These are phyloP conservation scores for Carex myosuroides DNA, from an alignment of 176 grass and related monocot species.

Conservation along the genomic window DNA sequence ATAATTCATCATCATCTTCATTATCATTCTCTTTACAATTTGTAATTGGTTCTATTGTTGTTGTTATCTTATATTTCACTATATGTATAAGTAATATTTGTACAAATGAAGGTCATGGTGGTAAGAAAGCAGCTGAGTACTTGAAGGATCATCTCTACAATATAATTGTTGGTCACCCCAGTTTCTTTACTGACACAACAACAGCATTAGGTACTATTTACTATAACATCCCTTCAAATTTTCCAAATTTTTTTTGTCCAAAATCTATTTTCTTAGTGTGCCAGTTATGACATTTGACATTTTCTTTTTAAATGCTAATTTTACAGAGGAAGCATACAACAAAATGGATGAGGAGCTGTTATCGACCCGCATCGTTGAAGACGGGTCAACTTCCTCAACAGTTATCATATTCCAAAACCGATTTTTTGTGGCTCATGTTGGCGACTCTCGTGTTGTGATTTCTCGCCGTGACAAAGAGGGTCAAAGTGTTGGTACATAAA, in stretches of 20 bases:
- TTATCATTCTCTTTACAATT: neutral
- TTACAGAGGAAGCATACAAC: slow-evolving; percentile 3
- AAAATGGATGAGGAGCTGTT: slow-evolving; percentile 16
- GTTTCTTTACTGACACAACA: slow-evolving; percentile 5
- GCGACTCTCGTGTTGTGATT: slow-evolving; percentile 14
- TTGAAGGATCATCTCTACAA: slow-evolving; percentile 13
- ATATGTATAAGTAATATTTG: too few species aligned
- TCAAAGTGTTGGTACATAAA: neutral
- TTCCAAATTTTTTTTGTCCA: neutral
- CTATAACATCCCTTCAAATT: neutral
- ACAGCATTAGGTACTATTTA: slow-evolving; percentile 18
- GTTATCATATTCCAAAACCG: slow-evolving; percentile 1
- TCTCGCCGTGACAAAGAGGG: neutral
- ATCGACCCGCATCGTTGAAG: neutral
- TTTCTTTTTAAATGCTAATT: slow-evolving; percentile 3
- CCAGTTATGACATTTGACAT: neutral
- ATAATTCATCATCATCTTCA: neutral
- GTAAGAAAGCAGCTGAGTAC: slow-evolving; percentile 10
- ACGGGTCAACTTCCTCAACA: slow-evolving; percentile 13
- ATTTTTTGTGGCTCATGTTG: slow-evolving; percentile 15
- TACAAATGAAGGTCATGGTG: slow-evolving; percentile 14
- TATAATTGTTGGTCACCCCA: slow-evolving; percentile 10
- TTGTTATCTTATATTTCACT: neutral
- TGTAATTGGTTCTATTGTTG: neutral
- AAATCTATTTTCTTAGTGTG: neutral